phyloP scores from a whole-genome alignment of 2,329 filamentous ascomycete species.

The Acrodontium crateriforme region DNA sequence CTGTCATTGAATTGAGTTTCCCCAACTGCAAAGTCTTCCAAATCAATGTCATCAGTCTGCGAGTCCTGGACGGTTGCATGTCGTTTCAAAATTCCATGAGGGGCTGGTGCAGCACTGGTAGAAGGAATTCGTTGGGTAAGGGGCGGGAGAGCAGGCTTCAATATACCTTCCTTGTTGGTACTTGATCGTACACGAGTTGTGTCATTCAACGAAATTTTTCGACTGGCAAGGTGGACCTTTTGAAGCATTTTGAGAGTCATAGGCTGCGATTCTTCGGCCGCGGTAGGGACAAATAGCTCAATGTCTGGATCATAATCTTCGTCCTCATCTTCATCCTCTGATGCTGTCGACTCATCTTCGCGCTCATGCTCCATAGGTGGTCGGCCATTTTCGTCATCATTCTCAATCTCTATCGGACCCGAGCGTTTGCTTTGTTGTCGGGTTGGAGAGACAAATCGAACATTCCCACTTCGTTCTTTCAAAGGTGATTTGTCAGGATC shows the following conservation, averaged over 20 bases:
- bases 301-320: background rate
- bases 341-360: background rate
- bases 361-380: too few relatives aligned
- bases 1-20: slow-evolving; percentile 3
- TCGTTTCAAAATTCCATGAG: slow-evolving; percentile 4
- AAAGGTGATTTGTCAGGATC: slow-evolving; percentile 6
- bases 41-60: slow-evolving; percentile 8
- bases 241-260: slow-evolving; percentile 4
- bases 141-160: background rate
- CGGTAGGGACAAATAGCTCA: background rate
- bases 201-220: slow-evolving; percentile 1
- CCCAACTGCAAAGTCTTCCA: slow-evolving; percentile 1
- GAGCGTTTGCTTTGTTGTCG: background rate
- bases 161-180: background rate
- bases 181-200: background rate
- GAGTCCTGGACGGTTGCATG: slow-evolving; percentile 10
- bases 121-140: background rate
- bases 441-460: slow-evolving; percentile 1
- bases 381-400: background rate
- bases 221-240: slow-evolving; percentile 1
- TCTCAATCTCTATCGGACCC: slow-evolving; percentile 1
- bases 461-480: slow-evolving; percentile 7
- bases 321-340: background rate
- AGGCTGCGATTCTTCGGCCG: slow-evolving; percentile 1
- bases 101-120: background rate